Evolutionary conservation across 495 filamentous ascomycete genomes (phyloP).

Genomic region (Penicillium subrubescens): DNA sequence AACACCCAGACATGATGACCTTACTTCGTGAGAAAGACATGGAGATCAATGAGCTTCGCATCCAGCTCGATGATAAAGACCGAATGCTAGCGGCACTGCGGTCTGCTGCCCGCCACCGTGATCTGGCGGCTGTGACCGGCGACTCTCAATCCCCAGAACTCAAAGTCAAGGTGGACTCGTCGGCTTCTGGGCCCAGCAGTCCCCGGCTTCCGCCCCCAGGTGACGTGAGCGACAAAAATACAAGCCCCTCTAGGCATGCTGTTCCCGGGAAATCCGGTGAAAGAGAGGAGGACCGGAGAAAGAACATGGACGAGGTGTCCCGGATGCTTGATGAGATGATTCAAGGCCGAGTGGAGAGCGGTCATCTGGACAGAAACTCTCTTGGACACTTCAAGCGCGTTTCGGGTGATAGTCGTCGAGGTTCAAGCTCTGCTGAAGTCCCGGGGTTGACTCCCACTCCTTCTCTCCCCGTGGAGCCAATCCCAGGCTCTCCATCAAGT

Average conservation of each 20-base stretch:
- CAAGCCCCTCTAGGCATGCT: conserved; percentile 22
- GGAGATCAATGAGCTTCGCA: conserved; percentile 88
- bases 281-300: conserved; percentile 53
- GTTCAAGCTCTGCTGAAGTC: conserved; percentile 37
- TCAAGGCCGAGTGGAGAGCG: conserved; percentile 75
- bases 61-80: conserved; percentile 93
- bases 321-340: conserved; percentile 94
- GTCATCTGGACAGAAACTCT: conserved; percentile 60
- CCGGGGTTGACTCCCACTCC: conserved; percentile 30
- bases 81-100: conserved; percentile 87
- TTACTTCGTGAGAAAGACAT: conserved; percentile 86
- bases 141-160: conserved; percentile 41
- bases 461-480: conserved; percentile 8
- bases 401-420: conserved; percentile 39
- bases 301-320: conserved; percentile 85
- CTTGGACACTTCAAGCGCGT: conserved; percentile 57
- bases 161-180: conserved; percentile 36
- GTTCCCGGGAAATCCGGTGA: conserved; percentile 32
- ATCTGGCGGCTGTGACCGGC: conserved; percentile 68
- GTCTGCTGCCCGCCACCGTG: conserved; percentile 83
- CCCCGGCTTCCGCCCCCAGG: conserved; percentile 24
- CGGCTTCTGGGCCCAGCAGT: conserved; percentile 32
- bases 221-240: conserved; percentile 16
- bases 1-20: conserved; percentile 66
- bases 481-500: conserved; percentile 13